Percentiles rank a stretch among this genome's conserved stretches.
Conservation (phyloP, 176 grass and related monocot species). For the Ensete glaucum region DNA sequence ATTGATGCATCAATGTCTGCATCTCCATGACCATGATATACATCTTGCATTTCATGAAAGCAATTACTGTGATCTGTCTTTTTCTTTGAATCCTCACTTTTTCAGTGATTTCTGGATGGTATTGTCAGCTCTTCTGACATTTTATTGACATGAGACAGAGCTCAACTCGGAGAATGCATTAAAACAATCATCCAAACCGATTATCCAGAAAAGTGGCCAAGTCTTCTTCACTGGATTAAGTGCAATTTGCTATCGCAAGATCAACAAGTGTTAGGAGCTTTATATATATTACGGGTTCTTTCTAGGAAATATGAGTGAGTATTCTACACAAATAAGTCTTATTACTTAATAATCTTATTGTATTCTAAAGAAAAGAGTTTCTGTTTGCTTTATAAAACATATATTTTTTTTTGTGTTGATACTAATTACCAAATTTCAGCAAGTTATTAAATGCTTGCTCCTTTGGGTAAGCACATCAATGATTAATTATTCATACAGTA, state of each 20-base stretch:
- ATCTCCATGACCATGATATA: no score
- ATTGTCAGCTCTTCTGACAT: background rate
- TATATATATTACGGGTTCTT: conserved; percentile 86
- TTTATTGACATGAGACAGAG: conserved; percentile 29
- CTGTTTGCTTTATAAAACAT: background rate
- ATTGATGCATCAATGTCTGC: no score
- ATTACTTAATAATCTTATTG: no score
- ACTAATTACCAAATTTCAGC: no score
- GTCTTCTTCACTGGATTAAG: conserved; percentile 82
- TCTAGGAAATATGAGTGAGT: conserved; percentile 94
- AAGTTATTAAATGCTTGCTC: no score
- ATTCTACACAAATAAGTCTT: background rate
- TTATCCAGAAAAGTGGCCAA: conserved; percentile 89
- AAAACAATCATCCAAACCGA: conserved; percentile 92
- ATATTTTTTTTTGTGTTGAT: background rate
- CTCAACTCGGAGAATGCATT: conserved; percentile 96
- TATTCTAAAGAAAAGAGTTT: background rate
- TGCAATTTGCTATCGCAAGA: conserved; percentile 50
- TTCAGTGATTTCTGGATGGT: background rate
- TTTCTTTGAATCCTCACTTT: background rate
- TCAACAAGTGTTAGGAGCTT: conserved; percentile 74
- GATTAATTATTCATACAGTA: no score
- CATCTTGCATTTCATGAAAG: no score
- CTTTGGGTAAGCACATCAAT: no score
- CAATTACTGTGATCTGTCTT: background rate